phyloP scores from a whole-genome alignment of 805 yeast species.

The Scheffersomyces stipitis region DNA sequence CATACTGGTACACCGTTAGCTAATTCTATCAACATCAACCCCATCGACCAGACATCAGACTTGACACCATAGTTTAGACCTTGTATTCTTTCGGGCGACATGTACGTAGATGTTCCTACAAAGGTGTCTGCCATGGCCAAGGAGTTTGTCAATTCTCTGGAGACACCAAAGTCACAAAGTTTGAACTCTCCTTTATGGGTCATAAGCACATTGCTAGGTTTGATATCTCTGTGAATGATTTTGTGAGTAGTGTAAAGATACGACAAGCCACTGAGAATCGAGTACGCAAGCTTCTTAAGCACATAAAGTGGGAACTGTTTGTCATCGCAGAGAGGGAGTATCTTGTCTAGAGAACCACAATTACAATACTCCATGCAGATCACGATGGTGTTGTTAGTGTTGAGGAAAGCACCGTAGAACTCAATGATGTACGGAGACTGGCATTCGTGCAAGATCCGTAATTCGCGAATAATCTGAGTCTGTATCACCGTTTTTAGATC shows the following conservation, averaged over 20 bases:
- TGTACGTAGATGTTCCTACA: constrained; percentile 96
- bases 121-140: constrained; percentile 87
- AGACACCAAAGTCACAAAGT: constrained; percentile 95
- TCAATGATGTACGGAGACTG: constrained; percentile 79
- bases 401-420: constrained; percentile 86
- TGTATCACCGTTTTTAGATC: constrained; percentile 79
- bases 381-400: constrained; percentile 64
- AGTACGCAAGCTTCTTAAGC: constrained; percentile 69
- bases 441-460: constrained; percentile 89
- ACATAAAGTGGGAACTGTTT: constrained; percentile 56
- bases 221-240: constrained; percentile 93
- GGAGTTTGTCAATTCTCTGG: constrained; percentile 87
- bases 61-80: constrained; percentile 93
- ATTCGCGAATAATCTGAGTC: constrained; percentile 82
- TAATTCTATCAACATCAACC: constrained; percentile 83
- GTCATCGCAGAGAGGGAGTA: constrained; percentile 50
- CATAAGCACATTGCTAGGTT: constrained; percentile 90
- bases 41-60: constrained; percentile 97
- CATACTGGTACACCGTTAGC: constrained; percentile 85
- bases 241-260: constrained; percentile 81
- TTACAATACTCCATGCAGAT: constrained; percentile 97
- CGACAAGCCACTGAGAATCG: constrained; percentile 76
- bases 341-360: constrained; percentile 87
- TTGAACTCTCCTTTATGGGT: constrained; percentile 86
- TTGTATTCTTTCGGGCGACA: constrained; percentile 96